Conservation (phyloP, 768 basidiomycete genomes). For the Rhizopogon sp. region DNA sequence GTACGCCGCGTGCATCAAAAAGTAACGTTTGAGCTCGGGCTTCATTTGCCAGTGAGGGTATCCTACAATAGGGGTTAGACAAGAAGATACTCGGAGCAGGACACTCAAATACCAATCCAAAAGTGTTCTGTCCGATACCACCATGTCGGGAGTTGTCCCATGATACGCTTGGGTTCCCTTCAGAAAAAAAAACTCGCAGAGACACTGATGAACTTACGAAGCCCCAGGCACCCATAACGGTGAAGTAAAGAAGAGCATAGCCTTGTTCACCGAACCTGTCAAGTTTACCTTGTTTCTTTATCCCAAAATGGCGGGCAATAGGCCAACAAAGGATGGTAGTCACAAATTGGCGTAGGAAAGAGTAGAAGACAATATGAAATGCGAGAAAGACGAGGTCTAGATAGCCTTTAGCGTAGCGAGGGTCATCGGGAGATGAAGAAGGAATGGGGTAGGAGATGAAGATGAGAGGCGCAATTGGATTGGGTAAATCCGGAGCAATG, state of each 20-base stretch:
- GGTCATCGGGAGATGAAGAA: conserved; percentile 45
- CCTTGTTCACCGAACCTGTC: conserved; percentile 89
- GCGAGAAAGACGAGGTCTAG: conserved; percentile 75
- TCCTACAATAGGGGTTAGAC: conserved; percentile 32
- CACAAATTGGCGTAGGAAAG: conserved; percentile 76
- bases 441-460: conserved; percentile 65
- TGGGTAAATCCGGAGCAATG: conserved; percentile 43
- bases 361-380: conserved; percentile 86
- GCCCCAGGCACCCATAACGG: conserved; percentile 67
- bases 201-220: conserved; percentile 47
- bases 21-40: conserved; percentile 82
- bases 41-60: conserved; percentile 91
- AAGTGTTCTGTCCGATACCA: conserved; percentile 84
- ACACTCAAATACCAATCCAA: conserved; percentile 59
- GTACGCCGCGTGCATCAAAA: conserved; percentile 89
- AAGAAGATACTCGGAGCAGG: not conserved
- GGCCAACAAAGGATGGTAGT: conserved; percentile 62
- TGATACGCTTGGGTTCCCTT: conserved; percentile 55
- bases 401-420: conserved; percentile 67
- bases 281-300: conserved; percentile 62
- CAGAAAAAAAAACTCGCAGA: not conserved
- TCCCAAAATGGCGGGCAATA: conserved; percentile 64
- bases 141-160: conserved; percentile 75
- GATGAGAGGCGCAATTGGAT: conserved; percentile 72
- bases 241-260: conserved; percentile 82